These are phyloP conservation scores for Marasmius sp. DNA, from an alignment of 1,284 basidiomycete species.

Conservation along the genomic window DNA sequence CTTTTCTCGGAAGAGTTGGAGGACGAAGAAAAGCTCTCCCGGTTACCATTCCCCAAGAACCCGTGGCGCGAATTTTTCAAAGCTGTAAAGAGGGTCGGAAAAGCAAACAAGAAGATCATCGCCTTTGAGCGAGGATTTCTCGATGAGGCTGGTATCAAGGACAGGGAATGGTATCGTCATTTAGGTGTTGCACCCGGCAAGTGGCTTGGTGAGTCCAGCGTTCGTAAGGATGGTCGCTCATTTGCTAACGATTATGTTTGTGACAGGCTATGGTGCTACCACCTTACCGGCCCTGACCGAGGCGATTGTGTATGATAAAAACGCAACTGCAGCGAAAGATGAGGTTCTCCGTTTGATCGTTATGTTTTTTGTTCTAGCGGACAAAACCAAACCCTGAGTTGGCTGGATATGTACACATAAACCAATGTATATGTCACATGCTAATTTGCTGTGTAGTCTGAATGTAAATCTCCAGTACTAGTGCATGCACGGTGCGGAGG, in stretches of 20 bases:
- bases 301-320: slow-evolving; percentile 71
- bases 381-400: slow-evolving; percentile 16
- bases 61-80: slow-evolving; percentile 44
- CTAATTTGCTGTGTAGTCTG: no score
- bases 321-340: slow-evolving; percentile 55
- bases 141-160: slow-evolving; percentile 73
- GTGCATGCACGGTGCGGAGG: no score
- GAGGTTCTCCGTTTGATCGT: slow-evolving; percentile 63
- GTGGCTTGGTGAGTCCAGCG: slow-evolving; percentile 67
- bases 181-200: slow-evolving; percentile 78
- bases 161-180: slow-evolving; percentile 75
- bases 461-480: no score
- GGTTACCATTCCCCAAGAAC: background rate
- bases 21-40: background rate
- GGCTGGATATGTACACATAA: slow-evolving; percentile 16
- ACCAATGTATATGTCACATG: no score
- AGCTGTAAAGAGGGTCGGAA: slow-evolving; percentile 61
- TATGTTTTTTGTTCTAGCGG: slow-evolving; percentile 55
- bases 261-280: slow-evolving; percentile 80
- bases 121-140: slow-evolving; percentile 87
- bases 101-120: slow-evolving; percentile 71
- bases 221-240: background rate
- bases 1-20: background rate
- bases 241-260: slow-evolving; percentile 3
- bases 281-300: slow-evolving; percentile 85